These are phyloP conservation scores for Citrus medica DNA, from an alignment of 345 rosid species.

Conservation along the genomic window DNA sequence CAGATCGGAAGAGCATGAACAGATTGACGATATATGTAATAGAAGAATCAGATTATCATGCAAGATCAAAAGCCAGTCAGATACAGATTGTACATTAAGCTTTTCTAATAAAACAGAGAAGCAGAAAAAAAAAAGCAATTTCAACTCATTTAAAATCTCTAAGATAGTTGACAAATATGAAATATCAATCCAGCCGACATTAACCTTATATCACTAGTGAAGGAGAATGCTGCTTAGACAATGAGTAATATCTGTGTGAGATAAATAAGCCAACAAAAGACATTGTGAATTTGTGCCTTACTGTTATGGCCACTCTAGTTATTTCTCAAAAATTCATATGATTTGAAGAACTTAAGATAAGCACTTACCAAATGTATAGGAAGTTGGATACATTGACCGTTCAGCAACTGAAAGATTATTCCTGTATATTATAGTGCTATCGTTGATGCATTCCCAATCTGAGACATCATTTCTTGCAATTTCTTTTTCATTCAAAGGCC, in stretches of 20 bases:
- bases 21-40: neutral
- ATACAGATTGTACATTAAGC: neutral
- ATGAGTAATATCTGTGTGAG: neutral
- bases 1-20: conserved; percentile 1
- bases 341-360: conserved; percentile 4
- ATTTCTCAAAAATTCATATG: conserved; percentile 6
- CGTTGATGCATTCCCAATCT: conserved; percentile 92
- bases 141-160: neutral
- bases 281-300: neutral
- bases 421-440: conserved; percentile 59
- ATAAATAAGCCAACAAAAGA: neutral
- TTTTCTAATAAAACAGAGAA: neutral
- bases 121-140: neutral
- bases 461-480: conserved; percentile 60
- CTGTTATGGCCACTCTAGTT: neutral
- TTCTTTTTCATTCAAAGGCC: conserved; percentile 89
- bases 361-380: conserved; percentile 79
- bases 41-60: neutral
- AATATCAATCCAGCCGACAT: neutral
- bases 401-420: conserved; percentile 76
- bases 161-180: neutral
- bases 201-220: neutral
- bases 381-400: conserved; percentile 87
- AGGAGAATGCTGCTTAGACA: neutral
- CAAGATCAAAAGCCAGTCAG: neutral